phyloP scores from a whole-genome alignment of 2,329 filamentous ascomycete species.

The Trichothecium roseum region DNA sequence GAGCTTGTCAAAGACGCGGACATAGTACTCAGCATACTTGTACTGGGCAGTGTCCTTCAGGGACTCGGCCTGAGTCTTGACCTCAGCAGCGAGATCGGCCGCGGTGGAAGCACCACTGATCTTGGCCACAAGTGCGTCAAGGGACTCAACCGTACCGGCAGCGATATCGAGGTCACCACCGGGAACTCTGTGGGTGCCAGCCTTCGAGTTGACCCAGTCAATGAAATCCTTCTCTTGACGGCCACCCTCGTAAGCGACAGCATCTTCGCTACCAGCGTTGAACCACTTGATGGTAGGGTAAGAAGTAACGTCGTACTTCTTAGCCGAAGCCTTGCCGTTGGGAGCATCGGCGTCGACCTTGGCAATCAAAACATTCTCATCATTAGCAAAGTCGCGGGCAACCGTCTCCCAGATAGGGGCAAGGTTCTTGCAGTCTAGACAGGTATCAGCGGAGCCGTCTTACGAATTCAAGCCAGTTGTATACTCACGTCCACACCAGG shows the following conservation, averaged over 20 bases:
- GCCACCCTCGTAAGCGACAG: constrained; percentile 61
- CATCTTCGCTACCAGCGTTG: constrained; percentile 67
- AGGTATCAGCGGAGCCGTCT: constrained; percentile 4
- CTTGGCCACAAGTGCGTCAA: constrained; percentile 69
- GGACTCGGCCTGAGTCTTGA: constrained; percentile 58
- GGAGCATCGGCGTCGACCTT: constrained; percentile 92
- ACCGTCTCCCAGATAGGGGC: constrained; percentile 85
- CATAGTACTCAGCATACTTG: constrained; percentile 89
- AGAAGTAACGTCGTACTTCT: constrained; percentile 66
- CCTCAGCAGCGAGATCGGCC: constrained; percentile 56
- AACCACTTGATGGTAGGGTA: constrained; percentile 99
- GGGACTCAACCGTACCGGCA: constrained; percentile 71
- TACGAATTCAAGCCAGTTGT: background rate
- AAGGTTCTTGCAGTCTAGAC: constrained; percentile 85
- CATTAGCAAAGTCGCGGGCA: constrained; percentile 68
- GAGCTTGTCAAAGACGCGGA: constrained; percentile 82
- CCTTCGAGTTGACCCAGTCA: constrained; percentile 76
- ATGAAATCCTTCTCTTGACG: constrained; percentile 70
- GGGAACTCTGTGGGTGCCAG: constrained; percentile 72
- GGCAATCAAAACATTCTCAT: constrained; percentile 73
- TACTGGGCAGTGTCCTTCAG: constrained; percentile 52
- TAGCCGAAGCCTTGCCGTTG: constrained; percentile 68
- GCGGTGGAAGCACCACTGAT: constrained; percentile 50
- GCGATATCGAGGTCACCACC: constrained; percentile 70
- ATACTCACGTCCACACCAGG: constrained; percentile 93